Base-by-base conservation (phyloP, 2,329 filamentous ascomycete species). In the Phialocephala sp. region DNA sequence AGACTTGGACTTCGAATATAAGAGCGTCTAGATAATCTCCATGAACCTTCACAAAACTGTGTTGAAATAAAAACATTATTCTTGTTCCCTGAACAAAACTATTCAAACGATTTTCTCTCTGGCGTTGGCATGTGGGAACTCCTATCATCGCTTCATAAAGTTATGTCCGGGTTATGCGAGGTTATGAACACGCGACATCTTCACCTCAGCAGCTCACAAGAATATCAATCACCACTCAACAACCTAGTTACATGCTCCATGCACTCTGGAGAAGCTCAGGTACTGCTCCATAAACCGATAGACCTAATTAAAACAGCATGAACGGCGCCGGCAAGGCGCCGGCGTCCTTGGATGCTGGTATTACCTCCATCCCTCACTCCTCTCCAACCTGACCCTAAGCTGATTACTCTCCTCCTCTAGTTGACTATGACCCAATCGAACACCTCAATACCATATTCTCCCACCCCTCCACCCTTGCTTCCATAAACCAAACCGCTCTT, bases 391-490 rank as follows among this genome's bases (percentile, higher is more conserved):
- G 60, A 35, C 47, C 20, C 55, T 47, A 59, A 66, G 59, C 65
- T 74, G 52, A 73, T 57, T 24, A 57, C 22, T 52, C 56, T 32
- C 43, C 59, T 55, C 24, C 18, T 35, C 39, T 70, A 91, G 89
- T 85, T 78, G 89, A 97, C 79, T 98, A 97, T 81, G 91, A 98
- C 77, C 93, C 95, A 62, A 90, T 98, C 77, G 87, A 92, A 73
- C 93, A 99, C 79, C 86, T 99, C 64, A 98, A 99, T 81, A 85
- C 91, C 68, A 90, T 99, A 74, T 99, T 99, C 83, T 89, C 93
- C 59, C 92, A 97, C 74, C 91, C 94, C 0, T 92, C 93, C 41
- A 89, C 93, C 67, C 88, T 98, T 67, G 87, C 89, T 47, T 92
- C 92, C 62, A 89, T 97, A 69, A 83, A 85, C 57, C 84, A 86